phyloP scores from a whole-genome alignment of 75 land plant genomes.

The Isoetes taiwanensis region DNA sequence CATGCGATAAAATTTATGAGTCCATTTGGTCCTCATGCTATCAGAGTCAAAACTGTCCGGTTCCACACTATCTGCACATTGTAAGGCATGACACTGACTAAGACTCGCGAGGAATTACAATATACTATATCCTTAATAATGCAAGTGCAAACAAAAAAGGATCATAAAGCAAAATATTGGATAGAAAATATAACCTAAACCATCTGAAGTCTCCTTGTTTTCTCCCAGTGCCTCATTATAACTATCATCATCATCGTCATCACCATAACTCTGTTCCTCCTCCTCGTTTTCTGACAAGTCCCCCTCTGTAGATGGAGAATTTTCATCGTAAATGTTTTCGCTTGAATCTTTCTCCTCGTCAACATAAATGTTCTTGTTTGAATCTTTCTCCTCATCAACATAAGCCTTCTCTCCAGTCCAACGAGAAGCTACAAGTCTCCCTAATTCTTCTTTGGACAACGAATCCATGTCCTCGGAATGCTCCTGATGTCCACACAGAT shows the following conservation, averaged over 20 bases:
- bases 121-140: conserved; percentile 1
- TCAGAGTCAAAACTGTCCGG: no score
- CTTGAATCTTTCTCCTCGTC: conserved; percentile 12
- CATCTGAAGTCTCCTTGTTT: conserved; percentile 13
- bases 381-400: neutral
- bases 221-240: conserved; percentile 7
- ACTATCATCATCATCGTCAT: conserved; percentile 17
- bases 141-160: neutral
- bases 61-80: no score
- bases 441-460: conserved; percentile 73
- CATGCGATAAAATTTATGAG: no score
- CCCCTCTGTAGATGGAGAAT: conserved; percentile 9
- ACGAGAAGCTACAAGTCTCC: conserved; percentile 84
- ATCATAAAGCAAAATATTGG: conserved; percentile 17
- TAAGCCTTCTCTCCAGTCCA: conserved; percentile 61
- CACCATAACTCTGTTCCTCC: conserved; percentile 18
- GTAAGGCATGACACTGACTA: no score
- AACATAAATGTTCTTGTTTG: neutral
- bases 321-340: conserved; percentile 10
- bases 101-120: neutral
- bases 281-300: conserved; percentile 9
- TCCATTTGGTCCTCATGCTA: no score
- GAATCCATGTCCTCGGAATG: conserved; percentile 15
- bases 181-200: conserved; percentile 12
- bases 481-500: conserved; percentile 15